Base-by-base conservation (phyloP, 768 basidiomycete species). In the Tylopilus balloui region DNA sequence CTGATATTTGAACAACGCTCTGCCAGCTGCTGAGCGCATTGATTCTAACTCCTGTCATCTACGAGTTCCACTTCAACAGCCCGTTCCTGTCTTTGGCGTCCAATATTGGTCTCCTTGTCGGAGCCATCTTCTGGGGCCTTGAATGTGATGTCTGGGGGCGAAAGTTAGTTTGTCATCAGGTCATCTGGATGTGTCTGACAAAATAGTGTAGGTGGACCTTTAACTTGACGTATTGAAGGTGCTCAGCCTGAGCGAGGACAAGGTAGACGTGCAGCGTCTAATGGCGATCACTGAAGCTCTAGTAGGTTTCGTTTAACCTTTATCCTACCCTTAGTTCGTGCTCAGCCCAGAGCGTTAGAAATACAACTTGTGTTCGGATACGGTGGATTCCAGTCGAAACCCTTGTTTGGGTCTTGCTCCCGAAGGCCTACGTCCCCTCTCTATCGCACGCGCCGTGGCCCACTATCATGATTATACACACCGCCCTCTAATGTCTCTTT, bases 311-410 rank as follows among this genome's bases (percentile, higher is more conserved):
- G 1, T 27, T 48, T 25, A 9, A 2, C 20, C 15, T 15, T 4
- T 14, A 13, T 24, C 15, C 25, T 39, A 19, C 24, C 5, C 3
- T 21, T 39, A 1, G 17, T 28, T 41, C 10, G 38, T 52, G 12
- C 42, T 51, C 13, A 57, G 11, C 19, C 9, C 19, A 15, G 27
- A 8, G 20, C 19, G 42, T 15, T 0, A 95, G 87, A 97, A 96
- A 84, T 96, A 95, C 63, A 99, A 99, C 61, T 80, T 88, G 2
- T 81, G 83, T 45, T 72, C 98, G 19, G 96, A 99, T 67, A 98
- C 94, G 1, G 78, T 99, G 1, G 96, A 99, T 66, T 66, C 98
- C 42, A 88, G 84, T 63, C 83, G 85, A 59, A 99, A 98, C 62
- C 94, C 94, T 0, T 97, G 95, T 60, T 90, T 86, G 53, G 92